Evolutionary conservation across 2,329 filamentous ascomycete species (phyloP), one percentile per base, ranked within the genome.

Genomic region (Cladophialophora carrionii): DNA sequence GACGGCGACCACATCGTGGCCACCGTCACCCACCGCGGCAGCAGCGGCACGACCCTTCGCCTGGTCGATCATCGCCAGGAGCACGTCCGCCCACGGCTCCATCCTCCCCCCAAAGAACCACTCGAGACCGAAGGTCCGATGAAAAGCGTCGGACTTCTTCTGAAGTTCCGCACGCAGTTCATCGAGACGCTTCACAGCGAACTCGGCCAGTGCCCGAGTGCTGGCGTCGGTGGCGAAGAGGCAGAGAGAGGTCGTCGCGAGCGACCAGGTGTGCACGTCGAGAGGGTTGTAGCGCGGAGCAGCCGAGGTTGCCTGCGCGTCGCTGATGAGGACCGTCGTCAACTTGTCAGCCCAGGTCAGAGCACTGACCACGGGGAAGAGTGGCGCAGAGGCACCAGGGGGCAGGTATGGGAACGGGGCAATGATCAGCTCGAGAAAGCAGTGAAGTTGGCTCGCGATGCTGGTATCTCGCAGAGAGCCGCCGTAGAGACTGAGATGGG

Each of bases 11-110:
- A 41, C 48, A 10, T 34, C 24, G 29, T 22, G 26, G 20, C 7
- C 24, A 26, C 32, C 29, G 31, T 60, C 46, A n/a, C 29, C 48
- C 2, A 7, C 37, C 37, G 37, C 37, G 6, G 43, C 57, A 29
- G 48, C 46, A 51, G 48, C 31, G 34, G 31, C 43, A 22, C 22
- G 43, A 26, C 14, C 60, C 48, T 34, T 12, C 10, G 51, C 60
- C 32, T 64, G 48, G 46, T 68, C 63, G 48, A 70, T 68, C 64
- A 68, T 65, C 12, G 59, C 57, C n/a, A 70, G 22, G 22, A 71
- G 52, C n/a, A 52, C 57, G 29, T 67, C 64, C 10, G 66, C 46
- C 68, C 68, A 71, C 32, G 68, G 63, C 22, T 54, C 57, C 60
- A 62, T 60, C 12, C 20, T n/a, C 1, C 34, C 41, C 17, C 64